Base-by-base conservation (phyloP, 169 alveolate genomes). In the Pseudocohnilembus persalinus region DNA sequence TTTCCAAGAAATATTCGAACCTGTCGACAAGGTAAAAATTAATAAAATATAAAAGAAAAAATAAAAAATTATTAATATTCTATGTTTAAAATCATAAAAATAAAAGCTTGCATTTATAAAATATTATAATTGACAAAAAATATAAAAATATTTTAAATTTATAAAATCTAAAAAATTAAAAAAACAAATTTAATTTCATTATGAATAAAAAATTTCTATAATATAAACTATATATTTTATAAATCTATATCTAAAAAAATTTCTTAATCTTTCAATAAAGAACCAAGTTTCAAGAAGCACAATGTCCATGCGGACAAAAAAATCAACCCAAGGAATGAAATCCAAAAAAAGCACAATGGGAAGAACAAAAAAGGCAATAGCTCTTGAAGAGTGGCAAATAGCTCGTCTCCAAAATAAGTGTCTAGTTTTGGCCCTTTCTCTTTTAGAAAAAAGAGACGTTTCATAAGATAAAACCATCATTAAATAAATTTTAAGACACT, bases 1-100 rank as follows among this genome's bases (percentile, higher is more conserved):
- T 26, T 83, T 85, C 34, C 83, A 88, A 81, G 95, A 92, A 83
- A 76, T 92, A 64, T 87, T 92, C 34, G 79, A 74, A 30, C 35
- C 33, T 1, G 80, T 63, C 34, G 77, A 76, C 34, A 85, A 88
- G 31, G 30, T 78, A 29, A 0, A 31, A 35, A 34, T 49, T n/a
- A 75, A 31, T 15, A 27, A 84, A 30, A 33, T 65, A 32, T 24
- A 32, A 76, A 64, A 1, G 16, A 31, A 24, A n/a, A 30, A 74
- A 0, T 29, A 74, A 29, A 1, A 1, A 20, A 6, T 75, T 75
- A 29, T 75, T 75, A 29, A 75, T 75, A 29, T 29, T 25, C 4
- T 75, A 29, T 75, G 20, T 29, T 1, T 6, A n/a, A n/a, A n/a
- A 29, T 31, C 32, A 77, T 77, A 26, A 25, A 28, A 11, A 77